These are phyloP conservation scores for Salix viminalis DNA, from an alignment of 345 rosid genomes.

Conservation along the genomic window DNA sequence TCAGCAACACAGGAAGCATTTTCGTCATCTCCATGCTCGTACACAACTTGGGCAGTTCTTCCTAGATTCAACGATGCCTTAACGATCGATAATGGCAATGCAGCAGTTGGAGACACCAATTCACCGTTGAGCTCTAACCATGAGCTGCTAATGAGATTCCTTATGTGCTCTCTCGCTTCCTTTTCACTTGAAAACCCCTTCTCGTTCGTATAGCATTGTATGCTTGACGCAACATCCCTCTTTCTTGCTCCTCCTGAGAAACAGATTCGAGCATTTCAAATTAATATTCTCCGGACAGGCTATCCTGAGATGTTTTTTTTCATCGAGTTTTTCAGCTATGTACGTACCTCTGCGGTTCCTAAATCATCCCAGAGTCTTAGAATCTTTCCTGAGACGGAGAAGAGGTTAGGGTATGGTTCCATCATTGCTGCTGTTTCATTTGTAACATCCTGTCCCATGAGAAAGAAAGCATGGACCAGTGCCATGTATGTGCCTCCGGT, in stretches of 20 bases:
- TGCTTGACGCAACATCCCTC: slow-evolving; percentile 28
- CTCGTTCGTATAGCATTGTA: slow-evolving; percentile 21
- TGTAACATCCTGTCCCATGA: slow-evolving; percentile 15
- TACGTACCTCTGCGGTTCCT: slow-evolving; percentile 28
- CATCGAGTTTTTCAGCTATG: not conserved
- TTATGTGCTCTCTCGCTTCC: slow-evolving; percentile 17
- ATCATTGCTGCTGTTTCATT: slow-evolving; percentile 8
- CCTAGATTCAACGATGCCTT: slow-evolving; percentile 24
- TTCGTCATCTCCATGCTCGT: slow-evolving; percentile 25
- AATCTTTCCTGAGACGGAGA: slow-evolving; percentile 16
- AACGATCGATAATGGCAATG: slow-evolving; percentile 3
- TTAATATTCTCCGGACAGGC: no score
- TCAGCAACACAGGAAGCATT: slow-evolving; percentile 9
- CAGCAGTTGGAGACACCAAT: not conserved
- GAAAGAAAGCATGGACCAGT: slow-evolving; percentile 25
- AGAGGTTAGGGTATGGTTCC: slow-evolving; percentile 25
- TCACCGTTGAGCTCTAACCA: slow-evolving; percentile 25
- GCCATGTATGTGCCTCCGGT: slow-evolving; percentile 26
- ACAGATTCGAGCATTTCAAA: no score
- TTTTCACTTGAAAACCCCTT: slow-evolving; percentile 8
- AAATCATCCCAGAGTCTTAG: slow-evolving; percentile 30
- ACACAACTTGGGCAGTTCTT: slow-evolving; percentile 25
- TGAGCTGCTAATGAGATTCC: slow-evolving; percentile 12
- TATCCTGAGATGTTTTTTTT: not conserved
- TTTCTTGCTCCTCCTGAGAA: slow-evolving; percentile 26